These are phyloP conservation scores for Ceraceosorus bombacis DNA, from an alignment of 1,284 basidiomycete genomes.

Conservation along the genomic window DNA sequence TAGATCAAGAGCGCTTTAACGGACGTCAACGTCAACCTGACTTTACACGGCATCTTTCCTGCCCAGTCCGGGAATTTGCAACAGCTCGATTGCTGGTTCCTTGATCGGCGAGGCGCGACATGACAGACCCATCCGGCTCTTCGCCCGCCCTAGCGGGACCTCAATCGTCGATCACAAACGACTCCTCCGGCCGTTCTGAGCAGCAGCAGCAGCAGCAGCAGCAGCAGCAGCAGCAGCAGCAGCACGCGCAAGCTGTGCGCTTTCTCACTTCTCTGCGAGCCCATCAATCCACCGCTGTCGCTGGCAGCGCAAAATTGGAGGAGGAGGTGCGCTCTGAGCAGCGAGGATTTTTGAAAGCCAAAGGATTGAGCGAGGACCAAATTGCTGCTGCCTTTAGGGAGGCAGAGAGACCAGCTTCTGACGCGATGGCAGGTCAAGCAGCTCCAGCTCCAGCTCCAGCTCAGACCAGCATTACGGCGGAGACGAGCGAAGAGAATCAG, in stretches of 20 bases:
- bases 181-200: too few relatives aligned
- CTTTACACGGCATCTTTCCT: too few relatives aligned
- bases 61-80: too few relatives aligned
- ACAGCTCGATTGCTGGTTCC: too few relatives aligned
- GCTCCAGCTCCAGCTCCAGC: not conserved
- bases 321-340: slow-evolving; percentile 8
- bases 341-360: slow-evolving; percentile 32
- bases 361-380: slow-evolving; percentile 35
- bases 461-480: too few relatives aligned
- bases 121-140: too few relatives aligned
- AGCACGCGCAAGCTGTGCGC: slow-evolving; percentile 41
- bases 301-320: slow-evolving; percentile 4
- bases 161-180: too few relatives aligned
- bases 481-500: not conserved
- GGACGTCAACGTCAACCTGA: too few relatives aligned
- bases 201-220: slow-evolving; percentile 16
- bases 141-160: too few relatives aligned
- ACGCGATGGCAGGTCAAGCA: not conserved
- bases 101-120: too few relatives aligned
- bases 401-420: slow-evolving; percentile 26
- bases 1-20: too few relatives aligned
- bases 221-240: slow-evolving; percentile 1
- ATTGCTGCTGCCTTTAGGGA: slow-evolving; percentile 33
- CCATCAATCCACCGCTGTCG: slow-evolving; percentile 1
- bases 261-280: slow-evolving; percentile 37